phyloP scores from a whole-genome alignment of 192 early-diverging fungal genomes.

The Coemansia sp. region DNA sequence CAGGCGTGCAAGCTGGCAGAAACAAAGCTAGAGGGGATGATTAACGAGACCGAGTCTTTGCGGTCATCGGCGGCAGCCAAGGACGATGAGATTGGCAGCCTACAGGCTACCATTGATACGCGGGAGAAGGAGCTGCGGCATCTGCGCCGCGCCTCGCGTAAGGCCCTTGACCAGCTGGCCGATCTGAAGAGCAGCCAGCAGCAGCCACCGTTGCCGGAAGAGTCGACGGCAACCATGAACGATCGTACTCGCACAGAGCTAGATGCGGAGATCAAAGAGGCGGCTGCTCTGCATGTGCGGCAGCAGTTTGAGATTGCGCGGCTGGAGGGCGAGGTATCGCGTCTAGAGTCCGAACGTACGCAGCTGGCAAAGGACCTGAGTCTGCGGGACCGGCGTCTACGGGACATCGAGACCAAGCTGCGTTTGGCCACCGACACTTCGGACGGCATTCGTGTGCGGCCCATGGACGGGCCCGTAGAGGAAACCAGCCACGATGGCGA shows the following conservation, averaged over 20 bases:
- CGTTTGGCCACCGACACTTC: constrained; percentile 7
- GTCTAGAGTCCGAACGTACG: constrained; percentile 35
- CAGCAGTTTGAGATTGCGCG: constrained; percentile 46
- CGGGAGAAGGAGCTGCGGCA: constrained; percentile 46
- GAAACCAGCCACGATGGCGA: no score
- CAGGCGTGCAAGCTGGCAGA: constrained; percentile 47
- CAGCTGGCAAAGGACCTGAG: constrained; percentile 32
- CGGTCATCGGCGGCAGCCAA: constrained; percentile 7
- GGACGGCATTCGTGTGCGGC: constrained; percentile 39
- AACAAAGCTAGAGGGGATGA: constrained; percentile 27
- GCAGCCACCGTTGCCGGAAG: constrained; percentile 5
- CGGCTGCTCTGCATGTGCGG: constrained; percentile 38
- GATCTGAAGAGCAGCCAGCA: constrained; percentile 22
- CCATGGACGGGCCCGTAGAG: no score
- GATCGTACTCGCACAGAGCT: constrained; percentile 5
- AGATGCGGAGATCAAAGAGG: constrained; percentile 40
- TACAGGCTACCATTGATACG: constrained; percentile 25
- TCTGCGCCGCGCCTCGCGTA: constrained; percentile 46
- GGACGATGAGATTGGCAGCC: constrained; percentile 19
- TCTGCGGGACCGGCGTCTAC: constrained; percentile 20
- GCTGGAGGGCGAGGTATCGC: constrained; percentile 46
- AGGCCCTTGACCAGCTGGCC: constrained; percentile 43
- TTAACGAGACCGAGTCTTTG: constrained; percentile 14
- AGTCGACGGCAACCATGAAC: neutral
- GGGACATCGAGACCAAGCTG: constrained; percentile 18